These are phyloP conservation scores for Uronychia binucleata DNA, from an alignment of 73 alveolate genomes.

Conservation along the genomic window DNA sequence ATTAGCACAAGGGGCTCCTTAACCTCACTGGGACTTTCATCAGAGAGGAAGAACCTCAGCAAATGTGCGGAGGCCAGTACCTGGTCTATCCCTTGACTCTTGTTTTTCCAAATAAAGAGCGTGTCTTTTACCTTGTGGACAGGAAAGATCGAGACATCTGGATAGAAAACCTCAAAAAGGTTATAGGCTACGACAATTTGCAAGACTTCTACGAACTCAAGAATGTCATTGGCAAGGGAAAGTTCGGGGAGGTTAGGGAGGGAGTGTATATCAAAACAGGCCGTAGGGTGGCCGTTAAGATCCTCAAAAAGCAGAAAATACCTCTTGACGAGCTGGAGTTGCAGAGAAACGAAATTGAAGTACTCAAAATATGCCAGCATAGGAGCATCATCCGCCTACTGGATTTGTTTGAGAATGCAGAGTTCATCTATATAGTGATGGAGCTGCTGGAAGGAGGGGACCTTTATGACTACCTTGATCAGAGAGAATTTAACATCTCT, in stretches of 20 bases:
- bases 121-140: slow-evolving; percentile 46
- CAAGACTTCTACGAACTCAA: slow-evolving; percentile 78
- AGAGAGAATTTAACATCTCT: slow-evolving; percentile 50
- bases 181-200: slow-evolving; percentile 76
- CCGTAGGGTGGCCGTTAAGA: slow-evolving; percentile 69
- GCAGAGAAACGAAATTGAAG: slow-evolving; percentile 77
- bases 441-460: slow-evolving; percentile 84
- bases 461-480: slow-evolving; percentile 69
- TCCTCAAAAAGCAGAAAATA: slow-evolving; percentile 53
- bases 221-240: slow-evolving; percentile 86
- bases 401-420: slow-evolving; percentile 83
- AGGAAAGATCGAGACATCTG: slow-evolving; percentile 42
- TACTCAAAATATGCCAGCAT: slow-evolving; percentile 89
- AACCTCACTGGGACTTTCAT: slow-evolving; percentile 41
- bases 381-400: slow-evolving; percentile 81
- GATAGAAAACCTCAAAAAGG: slow-evolving; percentile 56
- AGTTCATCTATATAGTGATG: slow-evolving; percentile 81
- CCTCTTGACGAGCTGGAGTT: slow-evolving; percentile 43
- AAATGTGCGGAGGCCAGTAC: slow-evolving; percentile 11
- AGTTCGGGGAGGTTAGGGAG: slow-evolving; percentile 81
- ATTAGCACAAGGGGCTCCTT: slow-evolving; percentile 56
- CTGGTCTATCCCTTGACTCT: slow-evolving; percentile 35
- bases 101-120: slow-evolving; percentile 51
- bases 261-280: slow-evolving; percentile 83
- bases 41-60: slow-evolving; percentile 33